Evolutionary conservation across 805 yeast species (phyloP).

Genomic region (Kurtzmaniella cleridarum): DNA sequence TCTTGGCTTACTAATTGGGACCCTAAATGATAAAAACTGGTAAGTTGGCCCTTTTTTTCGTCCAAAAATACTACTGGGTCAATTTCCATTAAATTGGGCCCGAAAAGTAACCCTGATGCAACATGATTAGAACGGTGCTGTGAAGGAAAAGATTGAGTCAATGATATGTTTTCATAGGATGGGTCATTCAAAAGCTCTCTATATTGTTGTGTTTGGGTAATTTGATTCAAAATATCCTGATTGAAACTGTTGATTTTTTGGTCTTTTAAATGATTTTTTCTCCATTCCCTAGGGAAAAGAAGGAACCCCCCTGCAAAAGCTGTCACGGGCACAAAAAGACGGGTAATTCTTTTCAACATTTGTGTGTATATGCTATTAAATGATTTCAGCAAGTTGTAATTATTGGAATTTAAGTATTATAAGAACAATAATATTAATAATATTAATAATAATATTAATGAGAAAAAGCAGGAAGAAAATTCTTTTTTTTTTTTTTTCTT

Average conservation of each 20-base stretch:
- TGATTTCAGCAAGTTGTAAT: background rate
- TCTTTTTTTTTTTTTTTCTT: too few species aligned
- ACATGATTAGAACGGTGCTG: constrained; percentile 62
- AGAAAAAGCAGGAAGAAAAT: too few species aligned
- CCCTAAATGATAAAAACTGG: constrained; percentile 71
- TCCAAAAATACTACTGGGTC: constrained; percentile 69
- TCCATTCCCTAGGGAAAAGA: constrained; percentile 21
- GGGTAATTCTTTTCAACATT: constrained; percentile 25
- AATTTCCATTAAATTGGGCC: constrained; percentile 61
- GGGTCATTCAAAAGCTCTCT: constrained; percentile 11
- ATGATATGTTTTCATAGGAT: constrained; percentile 4
- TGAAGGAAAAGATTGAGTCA: constrained; percentile 38
- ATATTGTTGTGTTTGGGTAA: constrained; percentile 15
- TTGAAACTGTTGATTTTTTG: constrained; percentile 14
- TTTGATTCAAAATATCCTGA: constrained; percentile 13
- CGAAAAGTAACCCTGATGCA: constrained; percentile 66
- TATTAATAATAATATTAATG: too few species aligned
- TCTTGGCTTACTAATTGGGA: constrained; percentile 57
- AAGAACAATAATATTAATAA: too few species aligned
- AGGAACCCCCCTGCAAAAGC: constrained; percentile 28
- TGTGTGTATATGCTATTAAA: background rate
- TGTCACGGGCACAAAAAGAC: constrained; percentile 21
- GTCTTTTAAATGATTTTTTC: constrained; percentile 12
- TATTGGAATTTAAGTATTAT: too few species aligned
- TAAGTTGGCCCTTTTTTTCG: constrained; percentile 44